Conservation (phyloP, 2,329 filamentous ascomycete species). For the Penicillium sp. region DNA sequence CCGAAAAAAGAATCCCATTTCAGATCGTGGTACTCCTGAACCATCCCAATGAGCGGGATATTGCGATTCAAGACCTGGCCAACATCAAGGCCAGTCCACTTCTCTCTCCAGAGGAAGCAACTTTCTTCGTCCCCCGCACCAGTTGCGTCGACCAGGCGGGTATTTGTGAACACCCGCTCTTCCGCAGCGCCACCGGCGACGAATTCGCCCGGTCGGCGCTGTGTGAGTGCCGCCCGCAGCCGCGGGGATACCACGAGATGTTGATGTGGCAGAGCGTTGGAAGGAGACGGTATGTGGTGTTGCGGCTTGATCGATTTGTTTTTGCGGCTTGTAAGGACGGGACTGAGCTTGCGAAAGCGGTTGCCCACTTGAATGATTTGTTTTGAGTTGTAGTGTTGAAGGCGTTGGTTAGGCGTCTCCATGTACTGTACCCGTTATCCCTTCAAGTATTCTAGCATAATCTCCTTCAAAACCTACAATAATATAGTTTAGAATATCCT, state of each 20-base stretch:
- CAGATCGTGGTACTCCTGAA: slow-evolving; percentile 41
- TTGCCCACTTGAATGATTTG: not conserved
- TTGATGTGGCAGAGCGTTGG: slow-evolving; percentile 33
- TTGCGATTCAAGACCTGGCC: slow-evolving; percentile 10
- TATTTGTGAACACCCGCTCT: slow-evolving; percentile 14
- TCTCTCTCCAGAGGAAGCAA: slow-evolving; percentile 8
- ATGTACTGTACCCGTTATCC: not conserved
- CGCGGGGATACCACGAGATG: slow-evolving; percentile 37
- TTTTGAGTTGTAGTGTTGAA: slow-evolving; percentile 6
- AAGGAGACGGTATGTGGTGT: slow-evolving; percentile 36
- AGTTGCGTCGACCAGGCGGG: not conserved
- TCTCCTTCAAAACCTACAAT: not conserved
- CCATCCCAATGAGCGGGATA: slow-evolving; percentile 4
- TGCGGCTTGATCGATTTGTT: slow-evolving; percentile 44
- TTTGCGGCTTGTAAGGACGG: slow-evolving; percentile 39
- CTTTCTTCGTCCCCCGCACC: slow-evolving; percentile 21
- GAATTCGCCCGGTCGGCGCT: slow-evolving; percentile 39
- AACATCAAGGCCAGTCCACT: slow-evolving; percentile 1
- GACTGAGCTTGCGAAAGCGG: slow-evolving; percentile 27
- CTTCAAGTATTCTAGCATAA: not conserved
- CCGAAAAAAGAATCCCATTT: slow-evolving; percentile 34
- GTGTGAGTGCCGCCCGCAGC: slow-evolving; percentile 38
- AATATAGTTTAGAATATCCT: not conserved
- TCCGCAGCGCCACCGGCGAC: slow-evolving; percentile 35
- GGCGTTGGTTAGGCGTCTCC: not conserved